A percentile compares a stretch with the other conserved stretches of the same genome.
phyloP scores from a whole-genome alignment of 441 rosid genomes.

The Mallotus japonicus region DNA sequence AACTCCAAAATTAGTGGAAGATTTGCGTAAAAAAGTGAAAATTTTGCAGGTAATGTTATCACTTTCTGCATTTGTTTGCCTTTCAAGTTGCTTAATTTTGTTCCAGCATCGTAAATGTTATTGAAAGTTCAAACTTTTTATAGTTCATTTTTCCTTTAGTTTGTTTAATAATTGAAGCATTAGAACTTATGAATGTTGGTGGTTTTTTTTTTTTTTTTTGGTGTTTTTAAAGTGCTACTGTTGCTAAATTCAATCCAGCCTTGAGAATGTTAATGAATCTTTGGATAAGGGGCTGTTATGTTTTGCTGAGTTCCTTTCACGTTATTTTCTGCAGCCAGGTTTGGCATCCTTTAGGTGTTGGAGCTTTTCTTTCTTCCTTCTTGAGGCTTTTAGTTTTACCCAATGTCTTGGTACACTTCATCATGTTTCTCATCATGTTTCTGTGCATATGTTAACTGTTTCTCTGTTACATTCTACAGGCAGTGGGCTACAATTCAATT shows the following conservation, averaged over 20 bases:
- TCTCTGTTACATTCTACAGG: conserved; percentile 43
- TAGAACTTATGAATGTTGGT: no score
- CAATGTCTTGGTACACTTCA: not conserved
- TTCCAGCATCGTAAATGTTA: conserved; percentile 5
- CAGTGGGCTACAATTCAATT: conserved; percentile 95
- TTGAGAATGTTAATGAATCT: conserved; percentile 7
- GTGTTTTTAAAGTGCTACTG: not conserved
- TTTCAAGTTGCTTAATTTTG: not conserved
- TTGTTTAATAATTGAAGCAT: not conserved
- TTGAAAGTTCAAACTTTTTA: not conserved
- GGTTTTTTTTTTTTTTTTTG: no score
- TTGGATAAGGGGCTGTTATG: not conserved
- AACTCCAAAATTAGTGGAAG: conserved; percentile 88
- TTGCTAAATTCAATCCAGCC: not conserved
- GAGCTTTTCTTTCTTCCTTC: no score
- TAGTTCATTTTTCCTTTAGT: not conserved
- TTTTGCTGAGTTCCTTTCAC: not conserved
- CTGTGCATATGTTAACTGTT: conserved; percentile 2
- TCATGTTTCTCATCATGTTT: conserved; percentile 8
- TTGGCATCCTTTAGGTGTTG: not conserved
- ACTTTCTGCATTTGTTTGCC: not conserved
- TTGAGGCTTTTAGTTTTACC: not conserved
- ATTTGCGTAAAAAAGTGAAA: conserved; percentile 95
- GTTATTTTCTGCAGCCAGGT: not conserved
- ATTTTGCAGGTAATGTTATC: conserved; percentile 76